Base-by-base conservation (phyloP, 1,284 basidiomycete species). In the Gymnopus androsaceus region DNA sequence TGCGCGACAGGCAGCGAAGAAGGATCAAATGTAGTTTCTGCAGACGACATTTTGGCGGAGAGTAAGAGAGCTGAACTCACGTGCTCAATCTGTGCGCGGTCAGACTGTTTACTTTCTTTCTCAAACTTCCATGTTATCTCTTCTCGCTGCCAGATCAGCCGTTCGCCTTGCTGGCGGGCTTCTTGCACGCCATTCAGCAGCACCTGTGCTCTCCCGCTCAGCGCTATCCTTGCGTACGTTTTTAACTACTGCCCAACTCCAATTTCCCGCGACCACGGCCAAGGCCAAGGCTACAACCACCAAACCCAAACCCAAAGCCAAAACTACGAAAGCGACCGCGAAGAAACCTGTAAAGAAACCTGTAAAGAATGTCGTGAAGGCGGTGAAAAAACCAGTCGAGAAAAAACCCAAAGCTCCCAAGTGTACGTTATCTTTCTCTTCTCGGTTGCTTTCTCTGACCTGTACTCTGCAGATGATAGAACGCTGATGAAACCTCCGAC, bases 1-100 rank as follows among this genome's bases (percentile, higher is more conserved):
- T 89, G 87, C 2, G 77, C 69, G 15, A 78, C 63, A 9, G 69
- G 81, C 15, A 72, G 72, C 33, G 57, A 66, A 60, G 65, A 73
- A n/a, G 66, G 49, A 37, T 58, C 53, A 34, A 58, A 57, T 7
- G 61, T 51, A 31, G 62, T 54, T 30, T 44, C 37, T 45, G 42
- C 23, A 28, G 17, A 6, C 21, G 53, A n/a, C 30, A 27, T 34
- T 23, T 6, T 17, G 25, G 31, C 25, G 38, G 42, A n/a, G n/a
- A 15, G 12, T 17, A 21, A 11, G 14, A 30, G 2, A 48, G 17
- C 23, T 15, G 3, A 36, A 41, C 23, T 42, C 41, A 42, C 41
- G n/a, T 46, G 45, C 28, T 33, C 27, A 28, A 33, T 14, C 11
- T 6, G 5, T 21, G 6, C 28, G 7, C 14, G 8, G 12, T 40